Percentiles rank a stretch among this genome's conserved stretches.
Evolutionary conservation across 371 early-diverging fungal species (phyloP).

Genomic region (Nosema muscidifuracis): DNA sequence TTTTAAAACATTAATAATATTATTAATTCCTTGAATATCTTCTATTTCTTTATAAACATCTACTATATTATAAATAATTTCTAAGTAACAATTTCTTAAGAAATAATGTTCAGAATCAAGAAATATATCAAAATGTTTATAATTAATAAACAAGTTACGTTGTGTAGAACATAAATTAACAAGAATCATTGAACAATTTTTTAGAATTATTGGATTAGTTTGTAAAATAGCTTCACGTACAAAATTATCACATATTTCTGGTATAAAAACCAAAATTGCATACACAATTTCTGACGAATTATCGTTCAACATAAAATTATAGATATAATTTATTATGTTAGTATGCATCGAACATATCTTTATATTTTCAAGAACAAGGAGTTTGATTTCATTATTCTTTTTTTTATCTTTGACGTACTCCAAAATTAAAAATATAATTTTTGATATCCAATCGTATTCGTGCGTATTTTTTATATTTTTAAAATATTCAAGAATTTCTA

Average conservation of each 20-base stretch:
- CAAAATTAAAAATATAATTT: slow-evolving; percentile 28
- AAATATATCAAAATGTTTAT: slow-evolving; percentile 25
- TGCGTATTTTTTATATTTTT: slow-evolving; percentile 2
- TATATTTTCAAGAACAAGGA: slow-evolving; percentile 17
- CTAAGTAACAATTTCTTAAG: slow-evolving; percentile 52
- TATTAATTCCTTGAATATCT: slow-evolving; percentile 3
- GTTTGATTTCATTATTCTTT: slow-evolving; percentile 18
- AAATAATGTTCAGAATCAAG: slow-evolving; percentile 34
- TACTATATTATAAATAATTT: slow-evolving; percentile 42
- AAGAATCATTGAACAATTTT: slow-evolving; percentile 32
- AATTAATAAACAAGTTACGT: slow-evolving; percentile 26
- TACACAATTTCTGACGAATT: slow-evolving; percentile 8
- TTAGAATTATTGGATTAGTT: slow-evolving; percentile 20
- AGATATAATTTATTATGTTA: slow-evolving; percentile 11
- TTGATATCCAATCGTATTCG: slow-evolving; percentile 21
- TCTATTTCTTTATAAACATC: background rate
- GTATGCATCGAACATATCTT: background rate
- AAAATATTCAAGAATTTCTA: slow-evolving; percentile 7
- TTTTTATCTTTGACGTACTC: slow-evolving; percentile 22
- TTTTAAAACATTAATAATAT: slow-evolving; percentile 26
- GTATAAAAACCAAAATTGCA: slow-evolving; percentile 20
- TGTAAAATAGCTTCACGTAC: slow-evolving; percentile 3
- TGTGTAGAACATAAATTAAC: slow-evolving; percentile 16
- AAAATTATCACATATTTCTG: slow-evolving; percentile 32
- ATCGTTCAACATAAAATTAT: slow-evolving; percentile 21